phyloP scores from a whole-genome alignment of 2,329 filamentous ascomycete genomes.

The Diaporthe citrichinensis region DNA sequence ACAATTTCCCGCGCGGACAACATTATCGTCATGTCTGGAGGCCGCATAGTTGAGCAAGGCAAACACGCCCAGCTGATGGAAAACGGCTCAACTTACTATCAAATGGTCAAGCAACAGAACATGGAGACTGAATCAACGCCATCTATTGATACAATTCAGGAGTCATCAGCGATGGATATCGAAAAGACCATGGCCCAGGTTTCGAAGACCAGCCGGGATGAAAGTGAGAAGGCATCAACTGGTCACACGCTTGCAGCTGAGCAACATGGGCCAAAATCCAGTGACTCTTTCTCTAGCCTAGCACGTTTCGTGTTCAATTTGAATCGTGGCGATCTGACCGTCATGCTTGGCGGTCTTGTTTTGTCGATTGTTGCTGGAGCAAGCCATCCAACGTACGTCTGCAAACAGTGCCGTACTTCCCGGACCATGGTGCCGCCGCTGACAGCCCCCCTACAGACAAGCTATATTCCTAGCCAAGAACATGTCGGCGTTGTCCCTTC shows the following conservation, averaged over 20 bases:
- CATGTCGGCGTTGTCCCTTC: slow-evolving; percentile 70
- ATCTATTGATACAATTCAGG: slow-evolving; percentile 64
- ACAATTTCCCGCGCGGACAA: slow-evolving; percentile 96
- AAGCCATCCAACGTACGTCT: slow-evolving; percentile 1
- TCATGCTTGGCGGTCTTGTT: neutral
- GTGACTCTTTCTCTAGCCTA: neutral
- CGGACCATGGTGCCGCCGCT: neutral
- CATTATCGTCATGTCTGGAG: slow-evolving; percentile 91
- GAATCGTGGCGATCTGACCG: neutral
- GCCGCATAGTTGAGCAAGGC: slow-evolving; percentile 90
- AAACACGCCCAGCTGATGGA: slow-evolving; percentile 85
- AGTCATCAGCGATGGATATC: slow-evolving; percentile 64
- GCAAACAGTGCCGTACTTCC: neutral
- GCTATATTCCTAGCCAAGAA: slow-evolving; percentile 64
- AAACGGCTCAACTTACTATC: slow-evolving; percentile 80
- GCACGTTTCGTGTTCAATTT: slow-evolving; percentile 2
- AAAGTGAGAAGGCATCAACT: neutral
- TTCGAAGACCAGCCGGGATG: neutral
- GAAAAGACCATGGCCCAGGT: slow-evolving; percentile 55
- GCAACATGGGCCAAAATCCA: neutral
- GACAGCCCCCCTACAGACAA: neutral
- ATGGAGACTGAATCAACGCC: slow-evolving; percentile 69
- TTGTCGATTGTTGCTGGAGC: neutral
- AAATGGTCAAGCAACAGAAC: slow-evolving; percentile 89
- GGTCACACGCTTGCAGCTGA: neutral